Percentiles rank a stretch among this genome's conserved stretches.
Evolutionary conservation across 2,329 filamentous ascomycete species (phyloP).

Genomic region (Alternaria postmessia): DNA sequence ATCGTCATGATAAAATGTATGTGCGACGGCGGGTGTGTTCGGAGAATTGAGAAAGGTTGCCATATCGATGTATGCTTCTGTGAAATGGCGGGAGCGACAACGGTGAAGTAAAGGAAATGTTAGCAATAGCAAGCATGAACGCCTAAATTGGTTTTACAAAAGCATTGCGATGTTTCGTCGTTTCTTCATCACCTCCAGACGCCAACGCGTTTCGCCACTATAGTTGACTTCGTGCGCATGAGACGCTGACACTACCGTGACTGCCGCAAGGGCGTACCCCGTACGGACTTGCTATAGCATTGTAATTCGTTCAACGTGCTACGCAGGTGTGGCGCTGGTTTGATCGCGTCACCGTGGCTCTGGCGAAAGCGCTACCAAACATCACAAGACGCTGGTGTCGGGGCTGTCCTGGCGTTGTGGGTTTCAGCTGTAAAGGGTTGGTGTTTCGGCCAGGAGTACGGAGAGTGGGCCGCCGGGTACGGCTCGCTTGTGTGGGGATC

Average conservation of each 20-base stretch:
- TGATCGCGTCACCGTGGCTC: conserved; percentile 8
- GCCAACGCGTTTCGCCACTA: conserved; percentile 26
- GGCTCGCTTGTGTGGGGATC: background rate
- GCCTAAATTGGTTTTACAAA: conserved; percentile 11
- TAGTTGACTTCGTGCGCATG: conserved; percentile 11
- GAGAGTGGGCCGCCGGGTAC: background rate
- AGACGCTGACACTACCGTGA: conserved; percentile 11
- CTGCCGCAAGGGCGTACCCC: conserved; percentile 4
- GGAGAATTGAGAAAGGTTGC: conserved; percentile 21
- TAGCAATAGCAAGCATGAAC: background rate
- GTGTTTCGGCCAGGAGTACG: conserved; percentile 26
- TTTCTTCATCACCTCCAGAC: conserved; percentile 11
- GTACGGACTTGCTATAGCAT: conserved; percentile 3
- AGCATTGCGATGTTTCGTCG: conserved; percentile 17
- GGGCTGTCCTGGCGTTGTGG: conserved; percentile 29
- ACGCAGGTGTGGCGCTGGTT: conserved; percentile 1
- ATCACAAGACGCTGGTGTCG: conserved; percentile 35
- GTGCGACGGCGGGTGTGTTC: conserved; percentile 10
- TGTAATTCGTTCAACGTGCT: conserved; percentile 12
- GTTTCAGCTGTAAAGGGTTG: conserved; percentile 29
- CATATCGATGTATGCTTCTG: conserved; percentile 19
- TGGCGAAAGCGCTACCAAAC: conserved; percentile 16
- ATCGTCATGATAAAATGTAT: conserved; percentile 19
- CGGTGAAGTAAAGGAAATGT: conserved; percentile 7
- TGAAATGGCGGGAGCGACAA: background rate